These are phyloP conservation scores for Iris macrosiphon DNA, from an alignment of 106 monocot genomes.

Conservation along the genomic window DNA sequence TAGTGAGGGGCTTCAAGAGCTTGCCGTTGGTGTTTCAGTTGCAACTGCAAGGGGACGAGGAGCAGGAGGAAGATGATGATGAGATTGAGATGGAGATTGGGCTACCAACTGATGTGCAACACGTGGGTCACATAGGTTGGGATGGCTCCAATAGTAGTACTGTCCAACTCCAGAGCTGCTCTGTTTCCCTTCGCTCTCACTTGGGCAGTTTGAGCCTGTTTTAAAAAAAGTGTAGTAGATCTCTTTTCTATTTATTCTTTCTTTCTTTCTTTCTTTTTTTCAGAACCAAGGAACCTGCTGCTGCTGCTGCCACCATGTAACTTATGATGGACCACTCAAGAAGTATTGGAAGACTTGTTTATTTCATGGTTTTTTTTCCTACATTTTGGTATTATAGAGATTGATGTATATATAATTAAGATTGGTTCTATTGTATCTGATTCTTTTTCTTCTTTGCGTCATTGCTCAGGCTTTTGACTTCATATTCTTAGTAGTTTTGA, in stretches of 20 bases:
- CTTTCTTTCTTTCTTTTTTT: too few relatives aligned
- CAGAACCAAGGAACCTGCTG: slow-evolving; percentile 28
- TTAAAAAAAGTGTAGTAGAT: too few relatives aligned
- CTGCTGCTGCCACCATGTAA: slow-evolving; percentile 9
- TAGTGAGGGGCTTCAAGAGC: slow-evolving; percentile 53
- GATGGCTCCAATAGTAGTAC: slow-evolving; percentile 27
- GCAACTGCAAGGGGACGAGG: slow-evolving; percentile 21
- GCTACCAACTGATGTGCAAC: slow-evolving; percentile 59
- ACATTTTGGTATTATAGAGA: too few relatives aligned
- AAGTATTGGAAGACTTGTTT: too few relatives aligned
- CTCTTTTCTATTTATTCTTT: too few relatives aligned
- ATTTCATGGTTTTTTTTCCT: too few relatives aligned
- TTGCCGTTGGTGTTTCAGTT: slow-evolving; percentile 39
- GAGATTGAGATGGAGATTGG: slow-evolving; percentile 58
- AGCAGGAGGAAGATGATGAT: slow-evolving; percentile 11
- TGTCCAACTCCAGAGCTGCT: slow-evolving; percentile 22
- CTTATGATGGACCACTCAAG: too few relatives aligned
- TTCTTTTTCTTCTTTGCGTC: too few relatives aligned
- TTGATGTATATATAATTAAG: too few relatives aligned
- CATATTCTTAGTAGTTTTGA: too few relatives aligned
- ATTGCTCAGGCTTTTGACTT: too few relatives aligned
- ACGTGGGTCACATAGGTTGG: slow-evolving; percentile 57
- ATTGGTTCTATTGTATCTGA: too few relatives aligned
- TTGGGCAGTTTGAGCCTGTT: slow-evolving; percentile 46
- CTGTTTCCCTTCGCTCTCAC: slow-evolving; percentile 25